Evolutionary conservation across 495 filamentous ascomycete species (phyloP).

Genomic region (Hypoxylon rickii): DNA sequence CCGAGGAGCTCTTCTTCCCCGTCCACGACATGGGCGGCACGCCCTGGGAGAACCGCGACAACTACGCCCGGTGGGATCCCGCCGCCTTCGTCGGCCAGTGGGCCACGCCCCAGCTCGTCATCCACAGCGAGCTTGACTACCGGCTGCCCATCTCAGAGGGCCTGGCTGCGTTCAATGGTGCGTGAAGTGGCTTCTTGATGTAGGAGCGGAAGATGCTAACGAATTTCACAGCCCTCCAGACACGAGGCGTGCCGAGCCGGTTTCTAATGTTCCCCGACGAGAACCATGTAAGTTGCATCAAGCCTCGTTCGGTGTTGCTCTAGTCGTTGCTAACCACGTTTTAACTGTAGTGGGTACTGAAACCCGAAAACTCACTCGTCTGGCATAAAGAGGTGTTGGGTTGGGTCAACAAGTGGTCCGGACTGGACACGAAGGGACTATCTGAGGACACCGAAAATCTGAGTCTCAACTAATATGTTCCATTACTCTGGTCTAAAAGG

Average conservation of each 20-base stretch:
- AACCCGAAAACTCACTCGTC: conserved; percentile 85
- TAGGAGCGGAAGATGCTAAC: background rate
- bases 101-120: conserved; percentile 85
- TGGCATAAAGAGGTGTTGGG: conserved; percentile 90
- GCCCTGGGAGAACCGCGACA: conserved; percentile 71
- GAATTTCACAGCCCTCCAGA: conserved; percentile 65
- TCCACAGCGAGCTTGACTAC: conserved; percentile 93
- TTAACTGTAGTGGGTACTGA: conserved; percentile 79
- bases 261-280: conserved; percentile 85
- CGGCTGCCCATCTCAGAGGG: conserved; percentile 83
- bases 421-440: conserved; percentile 45
- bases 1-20: conserved; percentile 89
- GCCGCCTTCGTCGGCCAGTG: conserved; percentile 66
- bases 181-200: background rate
- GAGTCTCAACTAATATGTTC: conserved; percentile 11
- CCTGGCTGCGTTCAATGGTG: conserved; percentile 76
- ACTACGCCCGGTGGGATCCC: conserved; percentile 85
- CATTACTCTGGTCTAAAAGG: too few species aligned
- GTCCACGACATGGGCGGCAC: conserved; percentile 81
- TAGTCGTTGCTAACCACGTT: conserved; percentile 12
- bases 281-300: conserved; percentile 56
- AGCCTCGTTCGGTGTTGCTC: background rate
- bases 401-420: conserved; percentile 86
- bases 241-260: conserved; percentile 68
- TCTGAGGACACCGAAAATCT: conserved; percentile 18